These are phyloP conservation scores for Amanita phalloides DNA, from an alignment of 768 basidiomycete species.

Conservation along the genomic window DNA sequence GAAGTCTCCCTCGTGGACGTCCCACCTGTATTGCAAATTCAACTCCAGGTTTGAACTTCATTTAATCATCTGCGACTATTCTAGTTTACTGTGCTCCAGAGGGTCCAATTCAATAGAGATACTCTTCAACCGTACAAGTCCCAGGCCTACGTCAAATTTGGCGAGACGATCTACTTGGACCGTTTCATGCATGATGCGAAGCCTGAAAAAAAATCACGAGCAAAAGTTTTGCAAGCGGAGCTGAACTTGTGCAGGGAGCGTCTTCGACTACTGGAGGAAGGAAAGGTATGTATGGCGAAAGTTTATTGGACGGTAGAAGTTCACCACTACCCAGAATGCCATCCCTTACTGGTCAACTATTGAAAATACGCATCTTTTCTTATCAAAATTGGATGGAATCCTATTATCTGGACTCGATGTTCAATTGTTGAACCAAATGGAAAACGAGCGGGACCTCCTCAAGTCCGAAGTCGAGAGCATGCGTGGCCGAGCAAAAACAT, in stretches of 20 bases:
- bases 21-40: conserved; percentile 88
- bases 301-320: background rate
- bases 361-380: conserved; percentile 43
- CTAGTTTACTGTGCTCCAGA: conserved; percentile 29
- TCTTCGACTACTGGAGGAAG: conserved; percentile 53
- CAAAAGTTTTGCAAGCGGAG: conserved; percentile 59
- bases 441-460: conserved; percentile 41
- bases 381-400: conserved; percentile 34
- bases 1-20: conserved; percentile 78
- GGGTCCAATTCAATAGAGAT: conserved; percentile 91
- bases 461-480: conserved; percentile 47
- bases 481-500: conserved; percentile 31
- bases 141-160: conserved; percentile 90
- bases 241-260: conserved; percentile 58
- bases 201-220: conserved; percentile 55
- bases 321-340: conserved; percentile 33
- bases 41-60: conserved; percentile 64
- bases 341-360: conserved; percentile 50
- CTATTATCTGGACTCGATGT: conserved; percentile 45
- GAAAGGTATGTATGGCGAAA: conserved; percentile 43
- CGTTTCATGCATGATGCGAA: conserved; percentile 79
- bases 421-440: conserved; percentile 41
- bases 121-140: conserved; percentile 91
- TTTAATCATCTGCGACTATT: background rate
- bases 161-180: conserved; percentile 81